Base-by-base conservation (phyloP, 2,329 filamentous ascomycete genomes). In the Ascochyta koolunga region DNA sequence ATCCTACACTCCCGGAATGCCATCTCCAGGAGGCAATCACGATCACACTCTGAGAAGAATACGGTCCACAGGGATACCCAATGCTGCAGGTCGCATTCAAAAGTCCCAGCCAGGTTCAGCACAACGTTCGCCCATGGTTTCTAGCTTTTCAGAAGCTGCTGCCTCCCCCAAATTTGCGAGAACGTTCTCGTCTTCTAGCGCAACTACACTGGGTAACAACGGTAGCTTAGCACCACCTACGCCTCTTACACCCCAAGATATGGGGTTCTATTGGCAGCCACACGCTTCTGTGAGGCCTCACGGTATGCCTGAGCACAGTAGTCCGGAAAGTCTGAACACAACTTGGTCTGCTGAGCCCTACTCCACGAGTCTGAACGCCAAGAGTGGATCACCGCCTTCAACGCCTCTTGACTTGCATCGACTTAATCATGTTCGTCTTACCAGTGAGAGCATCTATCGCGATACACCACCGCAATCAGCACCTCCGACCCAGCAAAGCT, bases 401-500 rank as follows among this genome's bases (percentile, higher is more conserved):
- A 79, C 78, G n/a, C 78, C 79, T 11, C 47, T 75, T 36, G 70
- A 75, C 39, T 37, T 69, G 13, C 65, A 61, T 27, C 70, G 69
- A 41, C 29, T 68, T 16, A 66, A 67, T 11, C 67, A 74, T 38
- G 60, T 63, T 10, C 64, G 65, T 11, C 58, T 75, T 49, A 56
- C 59, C 8, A 71, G 69, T 35, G 72, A 72, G 16, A 65, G 51
- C 60, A 60, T 67, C 60, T 77, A 75, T 51, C 77, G 77, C 42
- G 78, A 80, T 52, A 80, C 79, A 4, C 79, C 79, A 32, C 79
- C 79, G 7, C 79, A 81, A 57, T 81, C 79, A 22, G 79, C 79
- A 32, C 79, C 79, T 13, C 77, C 79, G 2, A 76, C 74, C n/a
- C 79, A 81, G 56, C 76, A 79, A 60, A 73, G 67, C 39, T 82